Evolutionary conservation across 495 filamentous ascomycete genomes (phyloP), one percentile per base, ranked within the genome.

Genomic region (Durotheca rogersii): DNA sequence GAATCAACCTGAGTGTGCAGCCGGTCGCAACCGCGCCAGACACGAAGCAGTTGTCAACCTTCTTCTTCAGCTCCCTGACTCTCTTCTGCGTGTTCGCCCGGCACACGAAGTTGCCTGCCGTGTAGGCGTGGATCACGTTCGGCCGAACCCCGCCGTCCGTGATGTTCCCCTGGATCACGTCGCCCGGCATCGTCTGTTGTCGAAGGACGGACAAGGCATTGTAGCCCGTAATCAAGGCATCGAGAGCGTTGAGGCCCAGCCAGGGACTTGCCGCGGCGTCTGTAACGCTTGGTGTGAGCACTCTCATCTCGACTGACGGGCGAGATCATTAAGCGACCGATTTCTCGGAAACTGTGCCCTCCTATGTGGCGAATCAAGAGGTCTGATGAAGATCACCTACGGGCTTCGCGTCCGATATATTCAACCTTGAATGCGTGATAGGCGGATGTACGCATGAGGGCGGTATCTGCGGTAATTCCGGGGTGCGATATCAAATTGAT

Each of bases 241-340:
- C 82, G 5, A 85, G 73, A 0, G 82, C 82, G 47, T 87, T 87
- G 41, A 84, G 70, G 0, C 80, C 81, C 5, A 78, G 67, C 82
- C 83, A 86, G 0, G 83, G 84, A 23, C 74, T 77, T n/a, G 77
- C 78, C 0, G 81, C 82, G 0, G 82, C 82, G 50, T 86, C 79
- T 20, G 71, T 68, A 40, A 36, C 4, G 1, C 15, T 32, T 18
- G 18, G 10, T 2, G 36, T 53, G 5, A 59, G 49, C 15, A 48
- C 39, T 35, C 9, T 27, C 16, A n/a, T 15, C 45, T 4, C n/a
- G n/a, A n/a, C n/a, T n/a, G n/a, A n/a, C n/a, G n/a, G n/a, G n/a
- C n/a, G n/a, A n/a, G n/a, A n/a, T n/a, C n/a, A n/a, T n/a, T n/a
- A n/a, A n/a, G n/a, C n/a, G n/a, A n/a, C n/a, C n/a, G n/a, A n/a